Evolutionary conservation across 441 rosid species (phyloP), one percentile per base, ranked within the genome.

Genomic region (Syzygium malaccense): DNA sequence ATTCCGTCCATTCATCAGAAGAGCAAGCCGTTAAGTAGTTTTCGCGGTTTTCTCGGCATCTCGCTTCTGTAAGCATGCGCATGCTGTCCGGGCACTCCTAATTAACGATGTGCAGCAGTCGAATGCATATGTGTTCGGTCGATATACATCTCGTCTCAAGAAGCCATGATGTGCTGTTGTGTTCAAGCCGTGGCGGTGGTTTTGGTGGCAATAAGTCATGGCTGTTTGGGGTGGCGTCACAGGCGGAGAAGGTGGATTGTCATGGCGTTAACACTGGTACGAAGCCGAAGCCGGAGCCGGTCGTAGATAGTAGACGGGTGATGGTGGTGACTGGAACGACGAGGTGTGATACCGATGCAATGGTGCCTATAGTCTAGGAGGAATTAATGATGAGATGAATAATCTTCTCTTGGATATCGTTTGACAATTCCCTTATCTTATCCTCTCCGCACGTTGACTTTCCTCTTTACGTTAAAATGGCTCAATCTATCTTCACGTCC

Each of bases 241-340:
- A 17, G 51, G 17, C 3, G 51, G 17, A 75, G 9, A 6, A 12
- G 9, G n/a, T 13, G 3, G 51, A 41, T 23, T 23, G 51, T 75
- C 3, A 4, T 71, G 3, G 20, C 8, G 8, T 33, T 10, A 6
- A 20, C 0, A 12, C 17, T 14, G 5, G n/a, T 1, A 41, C 1
- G 83, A 37, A 23, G 80, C 14, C 1, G 83, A 23, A 23, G 80
- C 14, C 4, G 3, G 28, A 4, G 83, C 83, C 14, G 48, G 9
- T 33, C 13, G 26, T 68, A 5, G 49, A 71, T 28, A 23, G 8
- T 3, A 12, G 80, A 37, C 15, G 49, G 49, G 15, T 17, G 49
- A 37, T 37, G 80, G 83, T 11, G 49, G n/a, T 17, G 14, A 23
- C 18, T 9, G 51, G 10, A 75, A 75, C 9, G n/a, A 11, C 15